Percentiles rank a stretch among this genome's conserved stretches.
phyloP scores from a whole-genome alignment of 768 basidiomycete species.

The Kwoniella bestiolae region DNA sequence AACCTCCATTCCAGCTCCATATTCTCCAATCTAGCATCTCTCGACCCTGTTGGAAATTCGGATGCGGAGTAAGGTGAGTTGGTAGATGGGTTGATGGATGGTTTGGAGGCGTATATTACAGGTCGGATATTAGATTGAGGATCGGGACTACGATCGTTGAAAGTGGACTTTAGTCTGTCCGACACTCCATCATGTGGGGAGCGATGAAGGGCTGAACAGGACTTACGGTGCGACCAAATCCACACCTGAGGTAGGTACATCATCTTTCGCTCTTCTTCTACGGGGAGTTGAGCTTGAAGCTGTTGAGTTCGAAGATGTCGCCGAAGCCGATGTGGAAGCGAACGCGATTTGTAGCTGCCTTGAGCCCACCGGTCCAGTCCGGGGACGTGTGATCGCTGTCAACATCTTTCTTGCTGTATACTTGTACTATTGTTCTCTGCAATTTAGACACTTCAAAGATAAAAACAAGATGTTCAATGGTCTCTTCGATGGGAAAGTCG shows the following conservation, averaged over 20 bases:
- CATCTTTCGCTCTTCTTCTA: conserved; percentile 2
- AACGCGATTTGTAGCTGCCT: neutral
- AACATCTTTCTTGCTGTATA: neutral
- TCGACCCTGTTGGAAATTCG: conserved; percentile 24
- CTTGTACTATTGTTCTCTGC: neutral
- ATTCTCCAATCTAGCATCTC: conserved; percentile 26
- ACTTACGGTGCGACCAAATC: conserved; percentile 54
- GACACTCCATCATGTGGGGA: neutral
- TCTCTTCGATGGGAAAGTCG: no score
- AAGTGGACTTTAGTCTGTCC: no score
- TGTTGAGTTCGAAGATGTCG: conserved; percentile 1
- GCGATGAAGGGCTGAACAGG: no score
- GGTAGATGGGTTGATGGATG: conserved; percentile 27
- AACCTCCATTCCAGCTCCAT: conserved; percentile 51
- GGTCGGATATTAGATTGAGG: conserved; percentile 53
- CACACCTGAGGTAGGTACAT: conserved; percentile 15
- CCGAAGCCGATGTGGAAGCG: conserved; percentile 15
- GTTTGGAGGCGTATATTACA: conserved; percentile 46
- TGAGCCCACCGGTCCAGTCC: neutral
- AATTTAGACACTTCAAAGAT: no score
- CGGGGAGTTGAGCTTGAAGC: neutral
- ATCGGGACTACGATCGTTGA: conserved; percentile 49
- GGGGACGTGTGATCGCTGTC: neutral
- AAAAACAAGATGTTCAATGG: no score
- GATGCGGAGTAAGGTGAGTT: conserved; percentile 36